phyloP scores from a whole-genome alignment of 1,284 basidiomycete genomes.

The Ceraceosorus bombacis region DNA sequence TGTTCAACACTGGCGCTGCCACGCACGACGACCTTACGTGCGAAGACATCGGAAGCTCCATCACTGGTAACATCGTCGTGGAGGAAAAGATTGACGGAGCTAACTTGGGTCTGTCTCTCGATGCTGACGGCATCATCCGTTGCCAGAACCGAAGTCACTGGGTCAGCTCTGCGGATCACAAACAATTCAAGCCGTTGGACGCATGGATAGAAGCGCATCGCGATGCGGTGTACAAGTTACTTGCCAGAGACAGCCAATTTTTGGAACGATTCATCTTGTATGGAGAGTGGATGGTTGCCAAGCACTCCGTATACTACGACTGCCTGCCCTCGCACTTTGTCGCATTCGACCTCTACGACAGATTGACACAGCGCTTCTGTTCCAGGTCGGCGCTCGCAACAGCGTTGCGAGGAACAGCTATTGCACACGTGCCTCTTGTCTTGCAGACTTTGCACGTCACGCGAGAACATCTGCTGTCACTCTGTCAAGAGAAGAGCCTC shows the following conservation, averaged over 20 bases:
- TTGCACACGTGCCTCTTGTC: slow-evolving; percentile 7
- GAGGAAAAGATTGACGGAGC: slow-evolving; percentile 64
- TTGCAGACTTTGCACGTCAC: background rate
- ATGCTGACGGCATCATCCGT: slow-evolving; percentile 52
- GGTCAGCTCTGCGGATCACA: slow-evolving; percentile 53
- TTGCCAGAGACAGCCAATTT: slow-evolving; percentile 55
- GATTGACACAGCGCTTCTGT: slow-evolving; percentile 52
- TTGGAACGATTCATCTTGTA: slow-evolving; percentile 58
- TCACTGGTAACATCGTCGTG: slow-evolving; percentile 48
- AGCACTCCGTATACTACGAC: slow-evolving; percentile 58
- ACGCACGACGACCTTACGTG: slow-evolving; percentile 55
- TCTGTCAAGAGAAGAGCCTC: slow-evolving; percentile 53
- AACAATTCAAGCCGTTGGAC: slow-evolving; percentile 59
- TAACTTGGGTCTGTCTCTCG: slow-evolving; percentile 61
- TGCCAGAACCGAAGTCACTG: slow-evolving; percentile 63
- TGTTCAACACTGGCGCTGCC: slow-evolving; percentile 58
- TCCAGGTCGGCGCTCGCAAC: slow-evolving; percentile 52
- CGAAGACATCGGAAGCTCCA: slow-evolving; percentile 9
- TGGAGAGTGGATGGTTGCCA: slow-evolving; percentile 61
- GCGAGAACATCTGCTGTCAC: slow-evolving; percentile 22
- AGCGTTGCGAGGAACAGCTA: slow-evolving; percentile 6
- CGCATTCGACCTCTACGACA: slow-evolving; percentile 60
- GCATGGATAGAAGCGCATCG: slow-evolving; percentile 55
- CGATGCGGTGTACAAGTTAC: slow-evolving; percentile 52
- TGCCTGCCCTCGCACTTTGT: slow-evolving; percentile 56